These are phyloP conservation scores for Keqinozyma sinolaborantium DNA, from an alignment of 1,139 yeast species.

Conservation along the genomic window DNA sequence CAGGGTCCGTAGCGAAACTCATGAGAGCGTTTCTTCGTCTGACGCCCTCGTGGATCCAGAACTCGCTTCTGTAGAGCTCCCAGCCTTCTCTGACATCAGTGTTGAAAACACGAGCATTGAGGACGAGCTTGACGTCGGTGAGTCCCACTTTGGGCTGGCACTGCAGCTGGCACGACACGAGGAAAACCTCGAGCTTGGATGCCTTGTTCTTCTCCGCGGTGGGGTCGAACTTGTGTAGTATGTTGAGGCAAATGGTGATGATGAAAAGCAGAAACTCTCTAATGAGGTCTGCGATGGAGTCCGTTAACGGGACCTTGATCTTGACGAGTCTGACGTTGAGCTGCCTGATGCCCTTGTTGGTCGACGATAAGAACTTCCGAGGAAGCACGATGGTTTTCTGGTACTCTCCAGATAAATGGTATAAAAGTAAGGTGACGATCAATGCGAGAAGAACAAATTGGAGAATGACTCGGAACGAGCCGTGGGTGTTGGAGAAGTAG, in stretches of 20 bases:
- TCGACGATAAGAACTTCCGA: constrained; percentile 67
- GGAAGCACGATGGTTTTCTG: constrained; percentile 81
- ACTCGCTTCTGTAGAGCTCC: constrained; percentile 91
- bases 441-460: constrained; percentile 68
- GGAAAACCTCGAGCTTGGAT: constrained; percentile 39
- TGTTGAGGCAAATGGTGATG: constrained; percentile 21
- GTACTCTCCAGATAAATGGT: constrained; percentile 87
- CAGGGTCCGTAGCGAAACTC: constrained; percentile 25
- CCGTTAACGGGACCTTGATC: constrained; percentile 58
- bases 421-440: constrained; percentile 66
- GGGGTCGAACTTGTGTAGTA: constrained; percentile 36
- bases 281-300: constrained; percentile 43
- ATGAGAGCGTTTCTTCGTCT: constrained; percentile 53
- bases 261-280: constrained; percentile 35
- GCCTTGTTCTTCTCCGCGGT: constrained; percentile 25
- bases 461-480: constrained; percentile 42
- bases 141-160: constrained; percentile 47
- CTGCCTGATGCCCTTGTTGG: constrained; percentile 86
- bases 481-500: constrained; percentile 24
- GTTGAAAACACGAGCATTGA: constrained; percentile 77
- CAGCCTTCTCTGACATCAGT: constrained; percentile 89
- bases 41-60: constrained; percentile 84
- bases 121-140: constrained; percentile 62
- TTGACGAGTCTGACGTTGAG: constrained; percentile 76
- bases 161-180: constrained; percentile 42